phyloP scores from a whole-genome alignment of 768 basidiomycete species.

The Mycena venus region DNA sequence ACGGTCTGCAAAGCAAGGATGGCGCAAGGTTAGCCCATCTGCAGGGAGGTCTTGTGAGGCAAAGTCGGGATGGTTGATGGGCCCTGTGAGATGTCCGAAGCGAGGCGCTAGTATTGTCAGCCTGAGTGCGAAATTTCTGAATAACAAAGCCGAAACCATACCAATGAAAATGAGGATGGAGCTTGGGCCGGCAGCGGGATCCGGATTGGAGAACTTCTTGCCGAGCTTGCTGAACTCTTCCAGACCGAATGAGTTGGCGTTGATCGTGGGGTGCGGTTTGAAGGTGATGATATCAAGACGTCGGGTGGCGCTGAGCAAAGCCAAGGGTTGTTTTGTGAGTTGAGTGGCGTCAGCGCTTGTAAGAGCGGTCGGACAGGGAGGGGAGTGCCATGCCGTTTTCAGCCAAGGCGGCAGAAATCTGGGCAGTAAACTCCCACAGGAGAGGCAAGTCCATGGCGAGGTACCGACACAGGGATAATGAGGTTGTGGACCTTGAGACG shows the following conservation, averaged over 20 bases:
- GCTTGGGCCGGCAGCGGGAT: not conserved
- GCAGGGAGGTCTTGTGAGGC: not conserved
- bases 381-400: not conserved
- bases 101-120: not conserved
- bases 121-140: not conserved
- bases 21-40: not conserved
- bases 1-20: not conserved
- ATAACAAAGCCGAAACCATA: not conserved
- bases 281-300: not conserved
- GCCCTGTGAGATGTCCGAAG: not conserved
- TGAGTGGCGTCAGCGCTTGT: not conserved
- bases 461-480: not conserved
- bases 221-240: not conserved
- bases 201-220: not conserved
- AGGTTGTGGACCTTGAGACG: not conserved
- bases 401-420: not conserved
- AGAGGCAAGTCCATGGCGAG: not conserved
- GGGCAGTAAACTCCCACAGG: not conserved
- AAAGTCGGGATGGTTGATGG: not conserved
- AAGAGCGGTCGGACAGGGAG: not conserved
- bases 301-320: not conserved
- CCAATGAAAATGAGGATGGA: not conserved
- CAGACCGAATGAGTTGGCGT: not conserved
- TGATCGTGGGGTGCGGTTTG: conserved; percentile 8
- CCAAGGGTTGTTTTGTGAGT: not conserved